Evolutionary conservation across 768 basidiomycete species (phyloP).

Genomic region (Suillus luteus): DNA sequence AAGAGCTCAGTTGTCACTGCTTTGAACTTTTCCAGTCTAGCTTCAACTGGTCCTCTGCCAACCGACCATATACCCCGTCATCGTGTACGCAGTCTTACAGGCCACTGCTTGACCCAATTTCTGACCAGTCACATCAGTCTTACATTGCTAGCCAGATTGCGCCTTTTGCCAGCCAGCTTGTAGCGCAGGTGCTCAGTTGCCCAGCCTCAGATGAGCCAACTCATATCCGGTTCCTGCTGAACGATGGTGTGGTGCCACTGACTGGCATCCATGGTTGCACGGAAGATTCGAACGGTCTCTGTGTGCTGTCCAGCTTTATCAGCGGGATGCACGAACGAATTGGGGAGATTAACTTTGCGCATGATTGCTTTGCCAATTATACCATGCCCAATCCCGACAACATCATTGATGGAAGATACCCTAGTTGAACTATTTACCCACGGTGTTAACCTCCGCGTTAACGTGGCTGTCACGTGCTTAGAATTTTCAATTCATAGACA

Average conservation of each 20-base stretch:
- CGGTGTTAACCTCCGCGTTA: background rate
- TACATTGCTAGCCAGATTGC: slow-evolving; percentile 45
- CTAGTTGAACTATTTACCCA: slow-evolving; percentile 11
- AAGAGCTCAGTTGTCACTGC: slow-evolving; percentile 39
- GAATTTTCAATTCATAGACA: background rate
- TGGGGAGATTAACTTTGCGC: slow-evolving; percentile 41
- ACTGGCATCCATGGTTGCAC: slow-evolving; percentile 45
- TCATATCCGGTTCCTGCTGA: slow-evolving; percentile 47
- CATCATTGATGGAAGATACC: slow-evolving; percentile 40
- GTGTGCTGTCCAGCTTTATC: slow-evolving; percentile 42
- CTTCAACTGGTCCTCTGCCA: slow-evolving; percentile 43
- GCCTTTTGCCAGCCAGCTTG: slow-evolving; percentile 51
- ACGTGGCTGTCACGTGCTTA: background rate
- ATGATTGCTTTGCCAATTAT: slow-evolving; percentile 49
- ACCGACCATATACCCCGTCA: slow-evolving; percentile 37
- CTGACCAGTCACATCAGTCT: slow-evolving; percentile 21
- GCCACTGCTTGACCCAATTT: background rate
- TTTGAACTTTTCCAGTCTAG: slow-evolving; percentile 46
- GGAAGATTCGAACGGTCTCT: slow-evolving; percentile 43
- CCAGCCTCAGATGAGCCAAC: slow-evolving; percentile 28
- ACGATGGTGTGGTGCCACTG: slow-evolving; percentile 51
- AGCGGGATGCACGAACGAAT: slow-evolving; percentile 39
- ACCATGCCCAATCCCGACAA: slow-evolving; percentile 42
- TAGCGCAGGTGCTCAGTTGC: slow-evolving; percentile 48
- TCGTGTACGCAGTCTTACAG: slow-evolving; percentile 22